Conservation (phyloP, 1,284 basidiomycete genomes). For the Nidula niveotomentosa region DNA sequence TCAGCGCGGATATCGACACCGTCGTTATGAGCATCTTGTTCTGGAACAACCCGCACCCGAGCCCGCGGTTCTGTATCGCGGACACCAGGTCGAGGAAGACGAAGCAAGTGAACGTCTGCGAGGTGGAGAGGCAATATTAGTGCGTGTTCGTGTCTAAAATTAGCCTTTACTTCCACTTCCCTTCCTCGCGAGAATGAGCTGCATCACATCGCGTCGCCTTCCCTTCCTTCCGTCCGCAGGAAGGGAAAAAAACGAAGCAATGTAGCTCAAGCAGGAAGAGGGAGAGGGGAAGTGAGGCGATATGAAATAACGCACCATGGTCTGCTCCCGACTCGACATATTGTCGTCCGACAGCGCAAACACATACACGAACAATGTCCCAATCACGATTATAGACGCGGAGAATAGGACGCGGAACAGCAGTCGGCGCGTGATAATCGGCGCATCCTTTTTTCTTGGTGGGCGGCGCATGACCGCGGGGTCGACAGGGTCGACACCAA, state of each 20-base stretch:
- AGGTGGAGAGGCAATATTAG: slow-evolving; percentile 3
- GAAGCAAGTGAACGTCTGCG: slow-evolving; percentile 93
- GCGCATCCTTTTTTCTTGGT: slow-evolving; percentile 86
- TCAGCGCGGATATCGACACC: slow-evolving; percentile 80
- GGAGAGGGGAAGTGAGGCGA: background rate
- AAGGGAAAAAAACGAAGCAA: too few relatives aligned
- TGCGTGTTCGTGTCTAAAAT: too few relatives aligned
- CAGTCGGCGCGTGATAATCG: slow-evolving; percentile 78
- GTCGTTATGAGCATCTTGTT: slow-evolving; percentile 92
- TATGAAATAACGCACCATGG: slow-evolving; percentile 67
- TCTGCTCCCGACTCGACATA: slow-evolving; percentile 86
- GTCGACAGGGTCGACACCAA: slow-evolving; percentile 97
- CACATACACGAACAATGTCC: slow-evolving; percentile 88
- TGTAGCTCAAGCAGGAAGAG: background rate
- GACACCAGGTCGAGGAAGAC: slow-evolving; percentile 97
- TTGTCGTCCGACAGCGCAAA: slow-evolving; percentile 81
- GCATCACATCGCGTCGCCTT: background rate
- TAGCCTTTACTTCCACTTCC: too few relatives aligned
- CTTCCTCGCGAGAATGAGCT: too few relatives aligned
- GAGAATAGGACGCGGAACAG: slow-evolving; percentile 86
- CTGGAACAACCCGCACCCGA: slow-evolving; percentile 74
- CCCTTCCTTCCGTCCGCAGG: background rate
- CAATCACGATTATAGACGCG: slow-evolving; percentile 86
- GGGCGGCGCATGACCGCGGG: slow-evolving; percentile 87
- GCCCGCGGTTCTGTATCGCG: slow-evolving; percentile 91